phyloP scores from a whole-genome alignment of 164 flowering plant genomes.

The Taxillus chinensis region DNA sequence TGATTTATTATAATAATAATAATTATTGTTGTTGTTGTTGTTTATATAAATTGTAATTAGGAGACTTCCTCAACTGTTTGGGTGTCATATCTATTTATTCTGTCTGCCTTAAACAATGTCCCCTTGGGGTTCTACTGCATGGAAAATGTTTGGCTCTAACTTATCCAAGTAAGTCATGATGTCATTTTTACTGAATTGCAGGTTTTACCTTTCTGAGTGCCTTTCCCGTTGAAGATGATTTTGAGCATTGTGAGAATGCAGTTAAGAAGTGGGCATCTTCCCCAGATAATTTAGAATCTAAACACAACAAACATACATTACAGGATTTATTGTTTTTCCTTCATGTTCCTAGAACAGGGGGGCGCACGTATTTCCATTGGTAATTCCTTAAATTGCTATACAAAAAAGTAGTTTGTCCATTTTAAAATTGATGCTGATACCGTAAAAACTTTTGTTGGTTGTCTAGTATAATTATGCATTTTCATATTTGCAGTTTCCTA shows the following conservation, averaged over 20 bases:
- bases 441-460: background rate
- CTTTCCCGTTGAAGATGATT: conserved; percentile 30
- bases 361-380: conserved; percentile 92
- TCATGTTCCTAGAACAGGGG: conserved; percentile 95
- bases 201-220: conserved; percentile 18
- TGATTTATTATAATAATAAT: no score
- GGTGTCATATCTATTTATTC: no score
- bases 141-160: no score
- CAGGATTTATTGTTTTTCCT: conserved; percentile 82
- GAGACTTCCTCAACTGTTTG: no score
- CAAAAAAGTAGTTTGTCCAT: no score
- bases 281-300: conserved; percentile 35
- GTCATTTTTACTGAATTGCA: conserved; percentile 10
- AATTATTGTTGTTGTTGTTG: no score
- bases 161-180: no score
- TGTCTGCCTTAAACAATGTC: no score
- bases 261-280: conserved; percentile 71
- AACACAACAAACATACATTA: conserved; percentile 53
- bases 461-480: background rate
- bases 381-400: conserved; percentile 12
- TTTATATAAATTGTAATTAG: no score
- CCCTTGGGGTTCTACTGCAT: no score
- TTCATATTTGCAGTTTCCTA: conserved; percentile 52
- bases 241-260: conserved; percentile 45
- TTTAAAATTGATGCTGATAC: background rate